These are phyloP conservation scores for Pichia membranifaciens DNA, from an alignment of 805 yeast species.

Conservation along the genomic window DNA sequence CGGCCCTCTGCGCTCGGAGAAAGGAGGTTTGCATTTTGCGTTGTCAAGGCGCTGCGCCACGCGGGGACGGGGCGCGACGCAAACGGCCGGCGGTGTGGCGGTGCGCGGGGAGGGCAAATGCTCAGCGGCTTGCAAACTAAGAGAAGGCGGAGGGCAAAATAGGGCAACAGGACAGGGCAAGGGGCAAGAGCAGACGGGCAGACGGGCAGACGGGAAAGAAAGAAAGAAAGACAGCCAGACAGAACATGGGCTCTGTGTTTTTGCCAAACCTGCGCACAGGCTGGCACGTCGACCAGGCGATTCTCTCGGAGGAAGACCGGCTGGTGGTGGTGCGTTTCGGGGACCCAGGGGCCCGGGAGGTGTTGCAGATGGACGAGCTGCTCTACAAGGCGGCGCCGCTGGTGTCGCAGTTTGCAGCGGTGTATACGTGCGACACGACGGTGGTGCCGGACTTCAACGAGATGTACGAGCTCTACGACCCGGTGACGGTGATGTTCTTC, in stretches of 20 bases:
- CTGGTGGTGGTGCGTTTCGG: slow-evolving; percentile 89
- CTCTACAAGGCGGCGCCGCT: slow-evolving; percentile 74
- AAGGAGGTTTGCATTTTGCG: no score
- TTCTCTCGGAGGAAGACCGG: slow-evolving; percentile 82
- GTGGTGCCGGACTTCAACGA: slow-evolving; percentile 86
- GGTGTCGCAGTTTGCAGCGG: slow-evolving; percentile 79
- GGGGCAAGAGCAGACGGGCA: neutral
- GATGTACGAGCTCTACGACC: slow-evolving; percentile 88
- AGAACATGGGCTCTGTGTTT: slow-evolving; percentile 69
- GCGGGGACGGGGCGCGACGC: no score
- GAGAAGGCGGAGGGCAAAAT: neutral
- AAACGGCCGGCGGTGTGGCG: no score
- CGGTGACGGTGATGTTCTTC: slow-evolving; percentile 90
- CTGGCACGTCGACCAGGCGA: slow-evolving; percentile 98
- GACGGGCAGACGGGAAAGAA: neutral
- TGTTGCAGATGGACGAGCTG: slow-evolving; percentile 88
- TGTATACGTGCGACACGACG: slow-evolving; percentile 84
- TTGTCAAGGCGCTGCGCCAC: no score
- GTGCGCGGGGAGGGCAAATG: neutral
- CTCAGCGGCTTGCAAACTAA: no score
- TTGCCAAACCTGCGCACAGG: slow-evolving; percentile 77
- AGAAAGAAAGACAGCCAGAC: neutral
- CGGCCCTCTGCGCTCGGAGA: no score
- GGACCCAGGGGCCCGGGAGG: slow-evolving; percentile 63
- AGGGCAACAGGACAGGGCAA: neutral